Evolutionary conservation across 169 alveolate genomes (phyloP).

Genomic region (Theileria equi): DNA sequence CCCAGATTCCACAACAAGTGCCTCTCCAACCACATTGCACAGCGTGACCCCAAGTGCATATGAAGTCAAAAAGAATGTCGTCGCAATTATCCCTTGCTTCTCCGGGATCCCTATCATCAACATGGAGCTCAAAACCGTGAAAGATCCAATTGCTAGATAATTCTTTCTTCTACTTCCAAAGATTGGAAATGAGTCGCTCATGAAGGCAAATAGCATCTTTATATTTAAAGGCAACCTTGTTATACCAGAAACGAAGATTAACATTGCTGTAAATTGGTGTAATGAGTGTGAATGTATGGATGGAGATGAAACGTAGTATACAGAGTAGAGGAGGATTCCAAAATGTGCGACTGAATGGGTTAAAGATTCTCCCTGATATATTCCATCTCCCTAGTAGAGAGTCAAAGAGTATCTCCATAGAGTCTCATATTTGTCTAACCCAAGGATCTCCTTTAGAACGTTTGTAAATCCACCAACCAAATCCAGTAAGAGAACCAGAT

Average conservation of each 20-base stretch:
- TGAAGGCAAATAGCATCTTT: conserved; percentile 80
- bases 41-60: conserved; percentile 9
- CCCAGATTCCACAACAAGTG: conserved; percentile 83
- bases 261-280: conserved; percentile 65
- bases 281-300: neutral
- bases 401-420: too few relatives aligned
- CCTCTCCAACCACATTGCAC: conserved; percentile 87
- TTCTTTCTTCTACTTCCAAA: conserved; percentile 83
- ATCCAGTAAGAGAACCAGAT: too few relatives aligned
- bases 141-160: conserved; percentile 77
- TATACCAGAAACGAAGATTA: conserved; percentile 73
- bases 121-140: conserved; percentile 63
- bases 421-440: too few relatives aligned
- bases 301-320: neutral
- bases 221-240: conserved; percentile 81
- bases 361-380: too few relatives aligned
- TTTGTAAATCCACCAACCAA: too few relatives aligned
- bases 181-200: conserved; percentile 81
- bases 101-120: conserved; percentile 48
- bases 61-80: conserved; percentile 51
- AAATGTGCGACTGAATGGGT: too few relatives aligned
- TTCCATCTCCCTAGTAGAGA: too few relatives aligned
- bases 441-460: too few relatives aligned
- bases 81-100: conserved; percentile 42
- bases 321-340: too few relatives aligned